Conservation (phyloP, 1,139 yeast genomes). For the Saccharomyces hybrid region DNA sequence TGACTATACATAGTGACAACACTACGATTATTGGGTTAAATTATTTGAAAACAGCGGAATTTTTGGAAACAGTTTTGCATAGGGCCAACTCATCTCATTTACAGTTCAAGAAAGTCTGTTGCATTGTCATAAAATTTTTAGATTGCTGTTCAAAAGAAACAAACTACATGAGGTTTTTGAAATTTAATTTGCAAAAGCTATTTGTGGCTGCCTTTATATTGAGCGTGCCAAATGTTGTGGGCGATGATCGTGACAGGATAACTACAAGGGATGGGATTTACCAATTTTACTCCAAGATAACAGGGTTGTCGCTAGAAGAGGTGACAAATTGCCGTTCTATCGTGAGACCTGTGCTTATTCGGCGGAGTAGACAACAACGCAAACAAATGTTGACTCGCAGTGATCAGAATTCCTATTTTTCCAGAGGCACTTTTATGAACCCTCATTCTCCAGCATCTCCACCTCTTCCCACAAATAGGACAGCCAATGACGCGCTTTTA, state of each 20-base stretch:
- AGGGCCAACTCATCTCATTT: conserved; percentile 14
- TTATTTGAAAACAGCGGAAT: conserved; percentile 3
- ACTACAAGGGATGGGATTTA: conserved; percentile 14
- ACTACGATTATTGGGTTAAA: background rate
- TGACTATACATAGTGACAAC: background rate
- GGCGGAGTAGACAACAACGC: conserved; percentile 13
- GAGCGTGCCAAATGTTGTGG: conserved; percentile 13
- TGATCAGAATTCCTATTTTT: background rate
- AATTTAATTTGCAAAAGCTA: conserved; percentile 17
- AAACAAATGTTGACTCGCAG: conserved; percentile 3
- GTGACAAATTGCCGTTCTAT: conserved; percentile 22
- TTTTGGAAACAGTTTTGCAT: conserved; percentile 12
- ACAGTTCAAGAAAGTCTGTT: conserved; percentile 24
- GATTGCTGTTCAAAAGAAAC: conserved; percentile 15
- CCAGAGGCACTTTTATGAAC: background rate
- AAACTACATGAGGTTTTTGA: conserved; percentile 19
- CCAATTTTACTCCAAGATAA: conserved; percentile 12
- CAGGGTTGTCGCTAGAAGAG: conserved; percentile 20
- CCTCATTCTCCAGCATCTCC: background rate
- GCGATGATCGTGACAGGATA: conserved; percentile 11
- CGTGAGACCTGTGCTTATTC: conserved; percentile 20
- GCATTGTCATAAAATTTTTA: conserved; percentile 21
- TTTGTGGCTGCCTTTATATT: conserved; percentile 19
- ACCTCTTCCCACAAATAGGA: background rate
- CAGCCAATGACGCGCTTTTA: background rate